These are phyloP conservation scores for Fusarium scirpi DNA, from an alignment of 2,329 filamentous ascomycete species.

Conservation along the genomic window DNA sequence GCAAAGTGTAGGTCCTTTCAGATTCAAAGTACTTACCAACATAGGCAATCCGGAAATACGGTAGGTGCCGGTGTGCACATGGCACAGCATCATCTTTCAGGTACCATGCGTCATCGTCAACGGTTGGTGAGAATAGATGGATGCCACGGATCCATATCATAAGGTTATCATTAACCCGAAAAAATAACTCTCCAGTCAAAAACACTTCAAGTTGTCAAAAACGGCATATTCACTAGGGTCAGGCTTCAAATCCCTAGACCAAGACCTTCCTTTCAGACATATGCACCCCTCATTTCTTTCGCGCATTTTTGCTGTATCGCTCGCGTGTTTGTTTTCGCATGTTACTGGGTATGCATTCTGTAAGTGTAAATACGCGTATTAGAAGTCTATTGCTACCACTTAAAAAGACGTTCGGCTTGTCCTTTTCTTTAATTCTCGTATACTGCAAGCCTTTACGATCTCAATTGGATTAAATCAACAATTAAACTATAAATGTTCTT, in stretches of 20 bases:
- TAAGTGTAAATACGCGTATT: conserved; percentile 5
- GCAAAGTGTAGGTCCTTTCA: neutral
- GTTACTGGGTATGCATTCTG: neutral
- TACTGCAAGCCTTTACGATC: neutral
- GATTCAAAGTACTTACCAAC: conserved; percentile 25
- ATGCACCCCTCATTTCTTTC: conserved; percentile 15
- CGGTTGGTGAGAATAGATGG: conserved; percentile 1
- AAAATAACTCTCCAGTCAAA: neutral
- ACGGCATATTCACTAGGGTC: neutral
- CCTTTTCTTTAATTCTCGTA: neutral
- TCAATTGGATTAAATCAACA: neutral
- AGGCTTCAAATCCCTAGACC: neutral
- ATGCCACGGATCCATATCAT: neutral
- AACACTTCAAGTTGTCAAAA: neutral
- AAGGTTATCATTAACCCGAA: neutral
- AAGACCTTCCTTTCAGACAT: neutral
- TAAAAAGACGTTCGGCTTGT: neutral
- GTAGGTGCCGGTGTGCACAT: conserved; percentile 28
- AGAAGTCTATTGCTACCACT: neutral
- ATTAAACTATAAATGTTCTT: neutral
- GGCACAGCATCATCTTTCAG: conserved; percentile 21
- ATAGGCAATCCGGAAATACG: conserved; percentile 18
- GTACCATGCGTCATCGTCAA: conserved; percentile 28
- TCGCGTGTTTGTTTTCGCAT: conserved; percentile 32
- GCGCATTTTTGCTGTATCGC: conserved; percentile 25